Conservation (phyloP, 768 basidiomycete species). For the Rhodotorula taiwanensis region DNA sequence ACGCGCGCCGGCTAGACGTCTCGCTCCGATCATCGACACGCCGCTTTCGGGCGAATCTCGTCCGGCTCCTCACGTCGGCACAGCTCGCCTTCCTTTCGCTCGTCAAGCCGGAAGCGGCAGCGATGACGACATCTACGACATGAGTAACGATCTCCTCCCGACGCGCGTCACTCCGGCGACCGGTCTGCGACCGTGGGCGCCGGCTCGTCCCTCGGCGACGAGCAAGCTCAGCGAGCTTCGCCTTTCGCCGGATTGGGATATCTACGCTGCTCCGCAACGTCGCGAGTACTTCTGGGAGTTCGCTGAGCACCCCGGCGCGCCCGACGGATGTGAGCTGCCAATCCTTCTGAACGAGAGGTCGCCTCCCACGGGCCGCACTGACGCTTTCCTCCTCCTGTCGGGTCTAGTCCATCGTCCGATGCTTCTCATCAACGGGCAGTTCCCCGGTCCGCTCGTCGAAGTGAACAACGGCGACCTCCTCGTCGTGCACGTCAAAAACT, state of each 20-base stretch:
- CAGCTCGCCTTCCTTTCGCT: neutral
- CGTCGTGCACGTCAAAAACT: conserved; percentile 37
- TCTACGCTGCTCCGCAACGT: conserved; percentile 31
- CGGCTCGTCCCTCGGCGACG: conserved; percentile 51
- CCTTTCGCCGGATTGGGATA: conserved; percentile 59
- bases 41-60: neutral
- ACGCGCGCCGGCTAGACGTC: neutral
- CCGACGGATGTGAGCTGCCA: conserved; percentile 13
- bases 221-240: conserved; percentile 69
- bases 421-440: conserved; percentile 23
- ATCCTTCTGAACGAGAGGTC: too few relatives aligned
- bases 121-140: neutral
- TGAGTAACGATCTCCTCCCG: neutral
- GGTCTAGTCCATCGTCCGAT: neutral
- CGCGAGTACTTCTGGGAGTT: conserved; percentile 4
- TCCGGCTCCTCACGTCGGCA: neutral
- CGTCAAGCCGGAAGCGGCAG: too few relatives aligned
- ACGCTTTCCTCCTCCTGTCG: neutral
- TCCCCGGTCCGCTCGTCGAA: conserved; percentile 38
- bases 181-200: neutral
- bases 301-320: conserved; percentile 1
- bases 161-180: neutral
- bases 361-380: too few relatives aligned
- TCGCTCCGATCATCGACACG: neutral
- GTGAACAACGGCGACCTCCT: conserved; percentile 40